These are phyloP conservation scores for Trypanosoma boissoni DNA, from an alignment of 208 protist species.

Conservation along the genomic window DNA sequence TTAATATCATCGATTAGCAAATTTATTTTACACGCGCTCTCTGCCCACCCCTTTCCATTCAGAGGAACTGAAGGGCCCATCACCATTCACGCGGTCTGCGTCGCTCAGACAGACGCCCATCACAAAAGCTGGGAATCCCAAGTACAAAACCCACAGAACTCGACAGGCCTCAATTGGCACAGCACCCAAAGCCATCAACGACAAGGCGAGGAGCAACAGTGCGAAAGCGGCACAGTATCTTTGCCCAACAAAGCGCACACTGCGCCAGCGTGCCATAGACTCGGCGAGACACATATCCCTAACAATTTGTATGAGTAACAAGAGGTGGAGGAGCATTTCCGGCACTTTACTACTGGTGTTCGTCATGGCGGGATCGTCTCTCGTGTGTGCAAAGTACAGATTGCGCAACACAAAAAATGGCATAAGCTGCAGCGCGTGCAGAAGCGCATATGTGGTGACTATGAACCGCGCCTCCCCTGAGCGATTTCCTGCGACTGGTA, in stretches of 20 bases:
- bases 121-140: slow-evolving; percentile 10
- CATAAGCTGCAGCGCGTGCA: slow-evolving; percentile 31
- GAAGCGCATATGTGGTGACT: slow-evolving; percentile 22
- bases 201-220: neutral
- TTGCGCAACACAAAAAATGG: slow-evolving; percentile 48
- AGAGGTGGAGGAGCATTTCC: slow-evolving; percentile 20
- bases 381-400: slow-evolving; percentile 23
- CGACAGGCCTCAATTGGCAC: slow-evolving; percentile 23
- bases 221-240: neutral
- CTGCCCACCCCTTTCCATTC: neutral
- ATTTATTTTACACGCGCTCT: too few species aligned
- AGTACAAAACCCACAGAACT: slow-evolving; percentile 19
- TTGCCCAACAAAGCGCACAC: neutral
- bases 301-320: slow-evolving; percentile 10
- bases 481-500: neutral
- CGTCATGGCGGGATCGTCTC: slow-evolving; percentile 14
- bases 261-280: neutral
- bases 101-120: neutral
- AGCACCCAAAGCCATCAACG: neutral
- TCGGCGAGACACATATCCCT: neutral
- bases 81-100: neutral
- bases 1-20: too few species aligned
- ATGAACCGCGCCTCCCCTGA: neutral
- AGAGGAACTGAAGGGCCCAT: neutral
- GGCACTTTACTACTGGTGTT: slow-evolving; percentile 2